Base-by-base conservation (phyloP, 2,329 filamentous ascomycete genomes). In the Triangularia verruculosa region DNA sequence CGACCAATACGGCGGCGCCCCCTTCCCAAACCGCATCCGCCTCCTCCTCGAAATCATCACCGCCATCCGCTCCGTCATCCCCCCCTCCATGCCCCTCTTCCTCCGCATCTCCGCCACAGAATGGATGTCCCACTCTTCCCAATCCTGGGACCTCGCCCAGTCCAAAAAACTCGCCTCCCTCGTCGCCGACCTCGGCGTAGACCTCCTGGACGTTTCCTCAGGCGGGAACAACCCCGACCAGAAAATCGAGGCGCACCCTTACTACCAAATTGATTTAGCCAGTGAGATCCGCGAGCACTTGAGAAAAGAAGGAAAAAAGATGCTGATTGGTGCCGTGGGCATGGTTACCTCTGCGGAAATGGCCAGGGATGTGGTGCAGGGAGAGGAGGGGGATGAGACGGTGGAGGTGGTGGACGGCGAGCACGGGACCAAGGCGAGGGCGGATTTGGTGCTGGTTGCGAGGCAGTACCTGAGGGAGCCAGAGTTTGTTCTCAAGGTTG, bases 381-480 rank as follows among this genome's bases (percentile, higher is more conserved):
- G 39, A 47, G 67, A 63, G 7, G 59, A 67, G 24, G 34, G 67
- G 75, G 77, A 66, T 70, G 87, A 64, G 20, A 72, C 70, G 7
- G 70, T 80, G 20, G 77, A 79, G 71, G 73, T 80, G 71, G 73
- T 80, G 4, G 76, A 77, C 57, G 73, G 74, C 61, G 77, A 78
- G 70, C 61, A 76, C 2, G 78, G 78, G 5, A 71, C 70, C 58
- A 70, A 64, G 68, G 71, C 81, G 15, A 77, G 80, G 72, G 85
- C 83, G 1, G 93, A 97, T 72, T 75, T 93, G n/a, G 86, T 89
- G 0, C 81, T 94, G 17, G 82, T 89, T 1, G 93, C 86, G 0
- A 82, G 92, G 62, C 89, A 90, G 72, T 95, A 95, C 76, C 82
- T 96, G 77, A 86, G 92, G 74, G 92, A 96, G 72, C 90, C 93